A percentile compares a stretch with the other conserved stretches of the same genome.
These are phyloP conservation scores for Penicillium brasilianum DNA, from an alignment of 2,329 filamentous ascomycete genomes.

Conservation along the genomic window DNA sequence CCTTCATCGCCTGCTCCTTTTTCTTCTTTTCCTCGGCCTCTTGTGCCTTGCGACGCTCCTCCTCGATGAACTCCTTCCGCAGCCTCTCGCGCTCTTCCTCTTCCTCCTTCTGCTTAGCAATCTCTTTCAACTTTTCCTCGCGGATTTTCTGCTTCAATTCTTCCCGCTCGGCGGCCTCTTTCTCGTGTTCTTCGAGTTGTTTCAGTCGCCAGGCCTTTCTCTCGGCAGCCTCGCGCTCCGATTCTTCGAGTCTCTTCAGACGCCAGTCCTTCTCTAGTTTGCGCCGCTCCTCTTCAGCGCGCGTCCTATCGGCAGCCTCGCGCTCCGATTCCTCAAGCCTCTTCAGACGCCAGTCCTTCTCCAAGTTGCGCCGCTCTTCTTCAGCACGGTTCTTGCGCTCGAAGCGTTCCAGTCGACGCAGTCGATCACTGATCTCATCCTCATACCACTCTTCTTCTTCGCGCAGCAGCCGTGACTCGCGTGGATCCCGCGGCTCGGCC, in stretches of 20 bases:
- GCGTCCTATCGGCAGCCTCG: constrained; percentile 32
- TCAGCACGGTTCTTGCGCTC: constrained; percentile 45
- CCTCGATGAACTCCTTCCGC: constrained; percentile 43
- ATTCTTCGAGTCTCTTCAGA: constrained; percentile 33
- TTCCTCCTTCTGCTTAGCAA: constrained; percentile 44
- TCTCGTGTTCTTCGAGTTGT: constrained; percentile 37
- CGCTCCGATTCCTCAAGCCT: constrained; percentile 38
- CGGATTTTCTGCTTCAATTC: constrained; percentile 38
- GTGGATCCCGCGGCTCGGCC: constrained; percentile 30
- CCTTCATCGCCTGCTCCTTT: constrained; percentile 43
- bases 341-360: constrained; percentile 26
- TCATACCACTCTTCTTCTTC: constrained; percentile 52
- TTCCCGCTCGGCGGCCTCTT: constrained; percentile 40
- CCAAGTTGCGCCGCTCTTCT: constrained; percentile 25
- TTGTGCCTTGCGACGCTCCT: constrained; percentile 50
- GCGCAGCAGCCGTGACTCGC: constrained; percentile 36
- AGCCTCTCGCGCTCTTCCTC: constrained; percentile 54
- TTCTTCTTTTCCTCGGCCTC: constrained; percentile 39
- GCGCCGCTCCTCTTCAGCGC: constrained; percentile 32
- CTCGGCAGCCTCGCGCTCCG: constrained; percentile 40
- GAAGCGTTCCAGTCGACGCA: constrained; percentile 42
- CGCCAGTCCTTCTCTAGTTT: constrained; percentile 26
- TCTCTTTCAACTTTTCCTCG: constrained; percentile 32
- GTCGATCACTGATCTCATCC: constrained; percentile 46
- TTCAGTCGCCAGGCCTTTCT: constrained; percentile 24